A percentile compares a stretch with the other conserved stretches of the same genome.
phyloP scores from a whole-genome alignment of 352 stramenopile species.

The Phytopythium helicoides region DNA sequence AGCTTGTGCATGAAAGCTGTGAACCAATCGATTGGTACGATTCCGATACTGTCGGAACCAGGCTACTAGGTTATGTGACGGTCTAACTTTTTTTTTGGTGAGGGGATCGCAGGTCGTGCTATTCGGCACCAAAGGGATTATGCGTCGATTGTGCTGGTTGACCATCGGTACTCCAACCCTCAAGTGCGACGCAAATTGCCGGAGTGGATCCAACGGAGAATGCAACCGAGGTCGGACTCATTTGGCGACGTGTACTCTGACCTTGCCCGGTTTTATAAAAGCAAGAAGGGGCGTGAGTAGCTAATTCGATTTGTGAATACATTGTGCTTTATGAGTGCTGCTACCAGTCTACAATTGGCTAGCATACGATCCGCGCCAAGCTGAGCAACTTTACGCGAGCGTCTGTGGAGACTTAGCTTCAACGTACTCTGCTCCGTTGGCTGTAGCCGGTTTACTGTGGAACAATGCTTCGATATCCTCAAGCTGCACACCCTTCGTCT shows the following conservation, averaged over 20 bases:
- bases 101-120: constrained; percentile 65
- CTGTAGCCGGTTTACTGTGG: no score
- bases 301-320: no score
- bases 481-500: no score
- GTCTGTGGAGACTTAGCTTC: no score
- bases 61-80: neutral
- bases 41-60: neutral
- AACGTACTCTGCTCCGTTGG: no score
- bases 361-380: no score
- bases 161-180: constrained; percentile 90
- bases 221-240: constrained; percentile 46
- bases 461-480: no score
- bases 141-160: constrained; percentile 94
- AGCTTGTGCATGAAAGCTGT: constrained; percentile 99
- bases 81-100: neutral
- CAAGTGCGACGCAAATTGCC: constrained; percentile 64
- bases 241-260: constrained; percentile 77
- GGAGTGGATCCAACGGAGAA: constrained; percentile 80
- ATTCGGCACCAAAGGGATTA: constrained; percentile 98
- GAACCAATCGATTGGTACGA: constrained; percentile 98
- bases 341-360: no score
- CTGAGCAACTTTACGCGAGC: no score
- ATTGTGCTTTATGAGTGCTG: no score
- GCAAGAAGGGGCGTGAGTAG: constrained; percentile 28
- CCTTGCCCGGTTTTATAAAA: constrained; percentile 76